Evolutionary conservation across 352 stramenopile species (phyloP).

Genomic region (Phytopythium aichiense): DNA sequence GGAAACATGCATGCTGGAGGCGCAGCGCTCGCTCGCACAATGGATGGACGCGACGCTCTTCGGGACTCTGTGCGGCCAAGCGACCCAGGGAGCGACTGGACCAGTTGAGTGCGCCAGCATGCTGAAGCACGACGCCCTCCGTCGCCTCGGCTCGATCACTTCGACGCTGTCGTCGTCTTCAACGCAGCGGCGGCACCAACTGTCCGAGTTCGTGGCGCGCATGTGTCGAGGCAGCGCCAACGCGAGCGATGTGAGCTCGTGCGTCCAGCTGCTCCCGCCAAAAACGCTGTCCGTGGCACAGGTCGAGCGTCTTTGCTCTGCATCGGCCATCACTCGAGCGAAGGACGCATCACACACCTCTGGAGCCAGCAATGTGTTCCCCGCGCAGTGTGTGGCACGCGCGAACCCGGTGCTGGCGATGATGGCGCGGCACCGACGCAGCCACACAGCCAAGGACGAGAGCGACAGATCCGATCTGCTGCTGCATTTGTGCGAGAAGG

Average conservation of each 20-base stretch:
- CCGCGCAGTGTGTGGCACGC: conserved; percentile 6
- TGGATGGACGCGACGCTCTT: conserved; percentile 41
- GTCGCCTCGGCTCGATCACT: not conserved
- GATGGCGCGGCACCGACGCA: not conserved
- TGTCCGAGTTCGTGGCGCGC: conserved; percentile 16
- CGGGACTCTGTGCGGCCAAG: conserved; percentile 26
- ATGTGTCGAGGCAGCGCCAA: conserved; percentile 26
- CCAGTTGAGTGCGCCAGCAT: conserved; percentile 33
- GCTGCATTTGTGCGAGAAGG: conserved; percentile 25
- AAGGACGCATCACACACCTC: not conserved
- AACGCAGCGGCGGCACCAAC: not conserved
- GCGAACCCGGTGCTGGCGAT: conserved; percentile 9
- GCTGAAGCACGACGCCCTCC: conserved; percentile 1
- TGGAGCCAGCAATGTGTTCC: not conserved
- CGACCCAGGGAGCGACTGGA: conserved; percentile 2
- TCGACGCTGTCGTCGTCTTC: not conserved
- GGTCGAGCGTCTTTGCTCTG: conserved; percentile 24
- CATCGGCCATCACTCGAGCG: not conserved
- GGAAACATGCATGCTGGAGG: conserved; percentile 39
- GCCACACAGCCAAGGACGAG: not conserved
- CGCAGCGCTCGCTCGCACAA: conserved; percentile 26
- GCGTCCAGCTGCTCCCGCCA: conserved; percentile 20
- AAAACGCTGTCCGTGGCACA: conserved; percentile 17
- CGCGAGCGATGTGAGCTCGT: conserved; percentile 17
- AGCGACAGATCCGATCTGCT: conserved; percentile 6